These are phyloP conservation scores for Debaryomyces sp. DNA, from an alignment of 1,139 yeast species.

Conservation along the genomic window DNA sequence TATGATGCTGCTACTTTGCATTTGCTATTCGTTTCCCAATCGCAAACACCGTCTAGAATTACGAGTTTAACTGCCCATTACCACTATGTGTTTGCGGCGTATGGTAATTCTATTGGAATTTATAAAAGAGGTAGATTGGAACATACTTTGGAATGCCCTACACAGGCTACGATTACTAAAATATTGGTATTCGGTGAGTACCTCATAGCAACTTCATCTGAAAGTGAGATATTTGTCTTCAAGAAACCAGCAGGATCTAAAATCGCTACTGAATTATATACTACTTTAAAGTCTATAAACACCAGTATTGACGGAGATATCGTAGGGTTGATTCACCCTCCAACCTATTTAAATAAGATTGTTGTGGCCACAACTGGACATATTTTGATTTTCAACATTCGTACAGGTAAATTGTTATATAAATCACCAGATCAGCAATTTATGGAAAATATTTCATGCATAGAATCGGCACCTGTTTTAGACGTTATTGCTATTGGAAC, in stretches of 20 bases:
- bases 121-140: constrained; percentile 83
- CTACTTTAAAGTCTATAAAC: constrained; percentile 55
- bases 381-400: constrained; percentile 66
- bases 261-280: constrained; percentile 65
- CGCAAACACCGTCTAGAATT: constrained; percentile 71
- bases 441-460: constrained; percentile 55
- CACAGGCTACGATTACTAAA: constrained; percentile 43
- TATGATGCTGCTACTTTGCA: constrained; percentile 91
- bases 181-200: constrained; percentile 78
- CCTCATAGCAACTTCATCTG: constrained; percentile 59
- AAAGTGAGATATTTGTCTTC: constrained; percentile 62
- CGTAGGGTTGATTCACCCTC: constrained; percentile 75
- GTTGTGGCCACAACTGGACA: constrained; percentile 73
- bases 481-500: constrained; percentile 84
- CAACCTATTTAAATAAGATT: constrained; percentile 89
- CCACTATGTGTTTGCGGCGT: constrained; percentile 83
- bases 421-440: constrained; percentile 55
- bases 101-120: constrained; percentile 71
- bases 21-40: constrained; percentile 81
- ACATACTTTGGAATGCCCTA: constrained; percentile 47
- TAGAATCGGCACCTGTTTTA: constrained; percentile 84
- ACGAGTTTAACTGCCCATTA: constrained; percentile 76
- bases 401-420: constrained; percentile 74
- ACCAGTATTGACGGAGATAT: constrained; percentile 67
- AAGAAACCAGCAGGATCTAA: constrained; percentile 55